These are phyloP conservation scores for Colletotrichum sp. DNA, from an alignment of 2,329 filamentous ascomycete species.

Conservation along the genomic window DNA sequence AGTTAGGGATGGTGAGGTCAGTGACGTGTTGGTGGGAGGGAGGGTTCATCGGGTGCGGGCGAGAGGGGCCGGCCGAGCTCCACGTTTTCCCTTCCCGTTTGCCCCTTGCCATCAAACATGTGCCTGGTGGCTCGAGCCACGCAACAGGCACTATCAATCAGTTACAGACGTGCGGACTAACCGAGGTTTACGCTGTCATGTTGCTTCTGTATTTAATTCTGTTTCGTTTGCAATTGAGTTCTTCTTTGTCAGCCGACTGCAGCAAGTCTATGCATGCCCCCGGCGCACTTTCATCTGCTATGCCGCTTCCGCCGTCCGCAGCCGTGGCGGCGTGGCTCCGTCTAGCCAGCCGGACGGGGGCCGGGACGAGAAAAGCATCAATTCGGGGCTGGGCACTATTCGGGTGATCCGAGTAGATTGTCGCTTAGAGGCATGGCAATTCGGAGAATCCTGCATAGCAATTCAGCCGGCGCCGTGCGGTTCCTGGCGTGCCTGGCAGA, in stretches of 20 bases:
- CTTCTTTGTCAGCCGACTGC: background rate
- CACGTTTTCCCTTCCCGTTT: background rate
- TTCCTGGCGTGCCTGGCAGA: background rate
- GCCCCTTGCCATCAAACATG: background rate
- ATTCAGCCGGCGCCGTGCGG: background rate
- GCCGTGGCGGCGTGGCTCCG: background rate
- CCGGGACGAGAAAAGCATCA: background rate
- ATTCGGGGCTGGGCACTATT: background rate
- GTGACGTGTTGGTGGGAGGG: background rate
- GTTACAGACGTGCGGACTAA: background rate
- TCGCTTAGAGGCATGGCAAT: background rate
- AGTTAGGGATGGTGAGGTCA: background rate
- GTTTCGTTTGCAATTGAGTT: background rate
- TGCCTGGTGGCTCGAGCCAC: background rate
- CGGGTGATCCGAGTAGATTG: conserved; percentile 5
- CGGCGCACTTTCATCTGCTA: background rate
- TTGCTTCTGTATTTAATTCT: background rate
- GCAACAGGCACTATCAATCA: background rate
- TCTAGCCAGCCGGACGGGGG: background rate
- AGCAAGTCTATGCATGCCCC: background rate
- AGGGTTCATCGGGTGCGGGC: background rate
- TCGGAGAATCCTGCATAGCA: background rate
- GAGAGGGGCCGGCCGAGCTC: background rate
- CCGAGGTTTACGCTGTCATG: background rate
- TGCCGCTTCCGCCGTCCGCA: background rate